These are phyloP conservation scores for Colletotrichum cereale DNA, from an alignment of 2,329 filamentous ascomycete species.

Conservation along the genomic window DNA sequence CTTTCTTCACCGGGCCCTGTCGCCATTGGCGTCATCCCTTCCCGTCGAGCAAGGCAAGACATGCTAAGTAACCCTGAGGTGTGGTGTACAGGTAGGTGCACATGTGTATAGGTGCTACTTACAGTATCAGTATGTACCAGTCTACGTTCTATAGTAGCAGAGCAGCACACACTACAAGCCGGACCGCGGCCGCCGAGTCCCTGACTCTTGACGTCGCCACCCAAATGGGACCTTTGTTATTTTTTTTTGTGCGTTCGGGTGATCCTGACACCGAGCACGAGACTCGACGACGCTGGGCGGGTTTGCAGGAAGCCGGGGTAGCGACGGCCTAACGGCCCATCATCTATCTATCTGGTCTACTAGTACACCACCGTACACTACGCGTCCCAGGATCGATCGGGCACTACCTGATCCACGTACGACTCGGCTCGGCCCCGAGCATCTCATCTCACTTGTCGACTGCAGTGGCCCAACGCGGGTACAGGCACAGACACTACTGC, in stretches of 20 bases:
- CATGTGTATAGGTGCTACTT: too few species aligned
- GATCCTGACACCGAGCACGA: slow-evolving; percentile 11
- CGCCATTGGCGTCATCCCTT: neutral
- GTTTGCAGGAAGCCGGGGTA: neutral
- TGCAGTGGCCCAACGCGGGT: neutral
- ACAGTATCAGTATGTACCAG: too few species aligned
- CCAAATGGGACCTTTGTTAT: neutral
- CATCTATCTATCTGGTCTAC: neutral
- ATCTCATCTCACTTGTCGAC: neutral
- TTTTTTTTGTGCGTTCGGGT: neutral
- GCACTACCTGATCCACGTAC: neutral
- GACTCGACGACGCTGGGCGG: neutral
- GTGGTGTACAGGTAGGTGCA: too few species aligned
- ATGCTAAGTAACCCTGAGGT: too few species aligned
- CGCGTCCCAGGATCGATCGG: neutral
- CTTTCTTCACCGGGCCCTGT: neutral
- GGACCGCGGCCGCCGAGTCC: neutral
- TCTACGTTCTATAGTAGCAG: too few species aligned
- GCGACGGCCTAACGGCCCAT: neutral
- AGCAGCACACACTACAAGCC: neutral
- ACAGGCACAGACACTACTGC: neutral
- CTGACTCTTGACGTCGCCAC: slow-evolving; percentile 11
- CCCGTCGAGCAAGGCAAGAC: neutral
- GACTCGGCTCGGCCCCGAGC: neutral
- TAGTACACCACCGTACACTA: neutral